Evolutionary conservation across 345 rosid species (phyloP).

Genomic region (Tarenaya hassleriana): DNA sequence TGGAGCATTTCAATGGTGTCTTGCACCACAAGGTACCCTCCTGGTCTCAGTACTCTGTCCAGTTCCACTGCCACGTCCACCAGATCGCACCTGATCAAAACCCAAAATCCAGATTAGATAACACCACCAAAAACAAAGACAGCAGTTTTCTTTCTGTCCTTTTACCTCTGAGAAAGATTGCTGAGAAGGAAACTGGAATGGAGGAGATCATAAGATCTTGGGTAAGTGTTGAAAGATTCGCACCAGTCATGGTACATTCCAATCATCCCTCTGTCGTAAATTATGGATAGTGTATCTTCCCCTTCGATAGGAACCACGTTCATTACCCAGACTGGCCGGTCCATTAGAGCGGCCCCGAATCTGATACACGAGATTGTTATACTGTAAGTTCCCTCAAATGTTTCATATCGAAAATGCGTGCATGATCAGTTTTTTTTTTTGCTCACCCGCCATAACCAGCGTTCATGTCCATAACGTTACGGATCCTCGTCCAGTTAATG

Average conservation of each 20-base stretch:
- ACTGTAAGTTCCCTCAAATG: too few species aligned
- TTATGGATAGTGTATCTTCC: slow-evolving; percentile 55
- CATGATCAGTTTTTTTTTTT: neutral
- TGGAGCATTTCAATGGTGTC: slow-evolving; percentile 50
- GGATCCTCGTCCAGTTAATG: slow-evolving; percentile 57
- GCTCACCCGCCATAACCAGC: slow-evolving; percentile 90
- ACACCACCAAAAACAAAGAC: slow-evolving; percentile 5
- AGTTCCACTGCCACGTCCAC: slow-evolving; percentile 57
- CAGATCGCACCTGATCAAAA: slow-evolving; percentile 58
- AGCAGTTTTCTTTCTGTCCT: neutral
- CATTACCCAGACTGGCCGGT: slow-evolving; percentile 81
- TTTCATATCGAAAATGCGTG: too few species aligned
- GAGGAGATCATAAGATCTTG: slow-evolving; percentile 73
- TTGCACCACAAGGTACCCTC: slow-evolving; percentile 69
- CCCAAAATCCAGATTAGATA: too few species aligned
- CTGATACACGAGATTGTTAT: too few species aligned
- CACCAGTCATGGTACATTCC: slow-evolving; percentile 94
- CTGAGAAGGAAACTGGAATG: slow-evolving; percentile 72
- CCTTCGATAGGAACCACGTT: slow-evolving; percentile 67
- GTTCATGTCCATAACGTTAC: slow-evolving; percentile 93
- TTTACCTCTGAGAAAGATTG: slow-evolving; percentile 47
- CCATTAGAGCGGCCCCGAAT: too few species aligned
- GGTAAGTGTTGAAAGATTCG: slow-evolving; percentile 73
- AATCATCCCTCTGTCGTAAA: slow-evolving; percentile 75
- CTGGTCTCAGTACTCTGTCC: slow-evolving; percentile 76